phyloP scores from a whole-genome alignment of 495 filamentous ascomycete species.

The Haplographium delicatum region DNA sequence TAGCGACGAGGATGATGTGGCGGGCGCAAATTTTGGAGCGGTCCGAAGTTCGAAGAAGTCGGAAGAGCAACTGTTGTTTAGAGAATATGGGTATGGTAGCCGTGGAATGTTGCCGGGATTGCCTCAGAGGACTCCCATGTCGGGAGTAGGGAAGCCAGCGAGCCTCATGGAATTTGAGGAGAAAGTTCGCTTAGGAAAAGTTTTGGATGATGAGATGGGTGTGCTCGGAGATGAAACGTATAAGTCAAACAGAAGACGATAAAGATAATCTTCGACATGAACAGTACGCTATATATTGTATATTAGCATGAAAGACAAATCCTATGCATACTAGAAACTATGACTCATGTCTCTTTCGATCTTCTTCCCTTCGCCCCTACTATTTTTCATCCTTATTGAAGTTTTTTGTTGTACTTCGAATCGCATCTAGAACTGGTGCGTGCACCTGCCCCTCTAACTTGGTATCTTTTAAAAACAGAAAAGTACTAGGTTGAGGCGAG shows the following conservation, averaged over 20 bases:
- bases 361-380: background rate
- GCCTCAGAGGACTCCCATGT: background rate
- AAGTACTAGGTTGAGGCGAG: too few relatives aligned
- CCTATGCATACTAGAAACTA: background rate
- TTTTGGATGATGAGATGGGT: background rate
- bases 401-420: background rate
- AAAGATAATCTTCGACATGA: background rate
- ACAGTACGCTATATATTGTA: background rate
- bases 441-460: too few relatives aligned
- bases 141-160: background rate
- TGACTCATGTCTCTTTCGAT: background rate
- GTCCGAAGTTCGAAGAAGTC: background rate
- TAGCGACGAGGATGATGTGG: constrained; percentile 1
- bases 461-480: too few relatives aligned
- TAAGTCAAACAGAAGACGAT: background rate
- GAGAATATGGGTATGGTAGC: constrained; percentile 13
- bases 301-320: background rate
- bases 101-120: constrained; percentile 14
- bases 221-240: background rate
- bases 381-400: background rate
- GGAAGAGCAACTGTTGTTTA: constrained; percentile 9
- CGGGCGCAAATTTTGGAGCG: background rate
- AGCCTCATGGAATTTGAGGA: background rate
- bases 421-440: too few relatives aligned
- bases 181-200: background rate